A percentile compares a stretch with the other conserved stretches of the same genome.
Evolutionary conservation across 345 rosid genomes (phyloP).

Genomic region (Aethionema arabicum): DNA sequence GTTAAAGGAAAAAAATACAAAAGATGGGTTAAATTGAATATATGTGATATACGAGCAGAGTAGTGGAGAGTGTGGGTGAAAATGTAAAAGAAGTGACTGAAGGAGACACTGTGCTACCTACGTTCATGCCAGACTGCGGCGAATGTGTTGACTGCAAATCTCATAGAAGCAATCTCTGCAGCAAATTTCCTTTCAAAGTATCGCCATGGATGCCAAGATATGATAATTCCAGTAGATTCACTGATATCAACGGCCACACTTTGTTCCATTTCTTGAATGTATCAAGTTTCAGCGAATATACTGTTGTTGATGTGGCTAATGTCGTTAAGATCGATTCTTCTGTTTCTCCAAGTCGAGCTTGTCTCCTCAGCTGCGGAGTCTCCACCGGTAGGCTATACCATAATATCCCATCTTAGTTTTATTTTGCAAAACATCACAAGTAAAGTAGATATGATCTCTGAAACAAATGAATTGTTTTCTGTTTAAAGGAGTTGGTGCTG

Average conservation of each 20-base stretch:
- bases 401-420: too few species aligned
- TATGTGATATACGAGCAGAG: slow-evolving; percentile 35
- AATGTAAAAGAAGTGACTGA: slow-evolving; percentile 50
- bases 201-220: slow-evolving; percentile 85
- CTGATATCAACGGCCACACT: slow-evolving; percentile 62
- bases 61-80: slow-evolving; percentile 86
- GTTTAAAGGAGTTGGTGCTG: slow-evolving; percentile 75
- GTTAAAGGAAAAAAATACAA: not conserved
- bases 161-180: slow-evolving; percentile 71
- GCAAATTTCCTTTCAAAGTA: slow-evolving; percentile 59
- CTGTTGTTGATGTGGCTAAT: slow-evolving; percentile 70
- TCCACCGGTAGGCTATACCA: slow-evolving; percentile 60
- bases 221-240: slow-evolving; percentile 64
- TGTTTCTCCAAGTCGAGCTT: slow-evolving; percentile 68
- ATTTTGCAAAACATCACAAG: too few species aligned
- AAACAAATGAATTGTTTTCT: not conserved
- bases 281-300: slow-evolving; percentile 76
- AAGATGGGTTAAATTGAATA: slow-evolving; percentile 4
- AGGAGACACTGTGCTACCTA: slow-evolving; percentile 76
- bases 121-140: slow-evolving; percentile 69
- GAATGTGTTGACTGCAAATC: slow-evolving; percentile 73
- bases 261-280: slow-evolving; percentile 69
- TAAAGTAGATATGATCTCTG: not conserved
- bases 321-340: slow-evolving; percentile 61
- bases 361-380: slow-evolving; percentile 86